Percentiles rank a stretch among this genome's conserved stretches.
Evolutionary conservation across 805 yeast species (phyloP).

Genomic region (Starmerella riodocensis): DNA sequence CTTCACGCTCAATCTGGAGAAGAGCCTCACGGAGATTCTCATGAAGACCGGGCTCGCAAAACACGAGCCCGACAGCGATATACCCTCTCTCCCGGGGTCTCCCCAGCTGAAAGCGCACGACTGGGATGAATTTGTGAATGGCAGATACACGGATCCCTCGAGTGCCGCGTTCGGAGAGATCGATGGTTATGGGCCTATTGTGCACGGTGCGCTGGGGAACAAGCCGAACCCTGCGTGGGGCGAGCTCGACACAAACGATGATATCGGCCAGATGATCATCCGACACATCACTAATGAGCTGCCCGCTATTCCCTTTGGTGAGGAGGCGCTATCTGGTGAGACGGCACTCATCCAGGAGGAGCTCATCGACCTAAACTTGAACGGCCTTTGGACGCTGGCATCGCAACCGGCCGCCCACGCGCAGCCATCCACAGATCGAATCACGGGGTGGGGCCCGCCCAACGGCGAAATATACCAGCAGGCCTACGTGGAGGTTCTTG

Average conservation of each 20-base stretch:
- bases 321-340: constrained; percentile 71
- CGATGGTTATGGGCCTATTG: constrained; percentile 90
- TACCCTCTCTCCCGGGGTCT: constrained; percentile 9
- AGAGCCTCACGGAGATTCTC: constrained; percentile 76
- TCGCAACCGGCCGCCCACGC: constrained; percentile 93
- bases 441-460: constrained; percentile 96
- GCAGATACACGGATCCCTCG: constrained; percentile 87
- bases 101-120: constrained; percentile 43
- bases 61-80: constrained; percentile 1
- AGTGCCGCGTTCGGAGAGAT: constrained; percentile 97
- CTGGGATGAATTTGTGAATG: constrained; percentile 96
- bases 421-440: constrained; percentile 60
- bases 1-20: constrained; percentile 83
- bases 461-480: constrained; percentile 85
- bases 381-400: constrained; percentile 73
- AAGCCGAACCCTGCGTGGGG: constrained; percentile 74
- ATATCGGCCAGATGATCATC: constrained; percentile 53
- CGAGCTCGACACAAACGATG: constrained; percentile 44
- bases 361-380: constrained; percentile 59
- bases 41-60: constrained; percentile 40
- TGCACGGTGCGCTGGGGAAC: constrained; percentile 52
- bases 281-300: constrained; percentile 63
- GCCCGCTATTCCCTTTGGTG: constrained; percentile 84
- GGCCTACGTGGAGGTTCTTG: constrained; percentile 80
- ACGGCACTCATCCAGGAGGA: constrained; percentile 89